phyloP scores from a whole-genome alignment of 2,329 filamentous ascomycete species.

The Aspergillus fumigatus region DNA sequence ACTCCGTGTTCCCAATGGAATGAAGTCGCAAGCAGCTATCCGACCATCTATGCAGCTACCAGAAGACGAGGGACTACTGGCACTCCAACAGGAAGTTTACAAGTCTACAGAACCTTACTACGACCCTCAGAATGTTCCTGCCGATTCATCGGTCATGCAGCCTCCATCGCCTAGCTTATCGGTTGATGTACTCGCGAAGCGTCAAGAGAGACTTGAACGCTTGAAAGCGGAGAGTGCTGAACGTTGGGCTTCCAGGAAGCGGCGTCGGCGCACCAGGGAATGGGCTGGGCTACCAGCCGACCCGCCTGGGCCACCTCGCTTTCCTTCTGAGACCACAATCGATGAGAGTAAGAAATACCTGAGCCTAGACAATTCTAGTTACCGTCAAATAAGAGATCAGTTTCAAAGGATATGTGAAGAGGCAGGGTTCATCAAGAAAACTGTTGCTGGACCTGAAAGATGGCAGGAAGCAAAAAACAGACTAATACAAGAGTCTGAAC shows the following conservation, averaged over 20 bases:
- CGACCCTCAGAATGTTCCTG: slow-evolving; percentile 21
- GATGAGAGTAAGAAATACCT: slow-evolving; percentile 71
- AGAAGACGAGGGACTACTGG: slow-evolving; percentile 36
- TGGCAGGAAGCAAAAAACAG: slow-evolving; percentile 69
- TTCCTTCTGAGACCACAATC: slow-evolving; percentile 77
- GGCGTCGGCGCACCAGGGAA: slow-evolving; percentile 63
- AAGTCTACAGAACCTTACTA: slow-evolving; percentile 27
- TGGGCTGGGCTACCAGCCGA: slow-evolving; percentile 66
- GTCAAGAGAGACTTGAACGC: slow-evolving; percentile 50
- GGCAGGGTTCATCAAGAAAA: slow-evolving; percentile 68
- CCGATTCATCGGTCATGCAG: slow-evolving; percentile 16
- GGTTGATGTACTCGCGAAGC: slow-evolving; percentile 48
- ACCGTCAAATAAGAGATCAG: slow-evolving; percentile 59
- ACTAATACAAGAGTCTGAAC: slow-evolving; percentile 60
- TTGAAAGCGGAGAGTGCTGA: slow-evolving; percentile 59
- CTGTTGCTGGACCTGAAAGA: slow-evolving; percentile 63
- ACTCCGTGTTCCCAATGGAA: slow-evolving; percentile 58
- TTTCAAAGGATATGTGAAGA: slow-evolving; percentile 69
- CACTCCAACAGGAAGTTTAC: slow-evolving; percentile 38
- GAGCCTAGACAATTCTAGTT: slow-evolving; percentile 58
- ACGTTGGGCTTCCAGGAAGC: slow-evolving; percentile 60
- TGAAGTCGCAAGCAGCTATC: slow-evolving; percentile 41
- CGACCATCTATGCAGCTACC: slow-evolving; percentile 21
- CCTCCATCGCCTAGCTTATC: slow-evolving; percentile 34
- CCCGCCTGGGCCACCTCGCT: slow-evolving; percentile 64